phyloP scores from a whole-genome alignment of 108 stramenopile species.

The Pseudonitzschia pungens region DNA sequence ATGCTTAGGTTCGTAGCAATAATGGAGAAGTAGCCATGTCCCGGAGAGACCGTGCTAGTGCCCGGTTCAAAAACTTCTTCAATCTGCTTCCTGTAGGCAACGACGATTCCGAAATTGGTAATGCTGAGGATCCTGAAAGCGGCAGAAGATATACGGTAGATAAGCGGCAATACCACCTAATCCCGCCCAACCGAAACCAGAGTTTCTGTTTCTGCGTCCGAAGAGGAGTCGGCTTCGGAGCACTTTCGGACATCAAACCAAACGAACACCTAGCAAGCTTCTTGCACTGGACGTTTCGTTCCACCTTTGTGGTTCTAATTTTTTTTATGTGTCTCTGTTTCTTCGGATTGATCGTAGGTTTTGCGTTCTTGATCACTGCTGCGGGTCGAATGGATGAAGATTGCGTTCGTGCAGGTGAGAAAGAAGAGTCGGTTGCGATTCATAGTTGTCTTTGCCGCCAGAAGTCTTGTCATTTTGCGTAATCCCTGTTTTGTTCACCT shows the following conservation, averaged over 20 bases:
- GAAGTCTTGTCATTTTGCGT: neutral
- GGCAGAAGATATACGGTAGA: neutral
- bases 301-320: constrained; percentile 51
- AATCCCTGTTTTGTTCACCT: neutral
- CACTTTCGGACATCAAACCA: constrained; percentile 25
- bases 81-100: neutral
- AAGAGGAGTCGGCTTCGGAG: neutral
- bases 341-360: constrained; percentile 38
- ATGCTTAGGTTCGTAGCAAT: neutral
- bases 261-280: constrained; percentile 44
- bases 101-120: neutral
- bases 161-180: constrained; percentile 4
- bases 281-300: constrained; percentile 63
- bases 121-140: neutral
- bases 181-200: neutral
- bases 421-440: neutral
- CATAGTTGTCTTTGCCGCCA: neutral
- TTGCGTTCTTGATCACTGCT: constrained; percentile 39
- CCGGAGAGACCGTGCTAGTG: neutral
- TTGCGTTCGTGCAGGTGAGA: constrained; percentile 41
- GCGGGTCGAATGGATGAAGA: constrained; percentile 38
- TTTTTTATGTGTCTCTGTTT: constrained; percentile 41
- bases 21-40: constrained; percentile 7
- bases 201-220: neutral
- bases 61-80: neutral